Conservation (phyloP, 2,329 filamentous ascomycete genomes). For the Camptophora hylomeconis region DNA sequence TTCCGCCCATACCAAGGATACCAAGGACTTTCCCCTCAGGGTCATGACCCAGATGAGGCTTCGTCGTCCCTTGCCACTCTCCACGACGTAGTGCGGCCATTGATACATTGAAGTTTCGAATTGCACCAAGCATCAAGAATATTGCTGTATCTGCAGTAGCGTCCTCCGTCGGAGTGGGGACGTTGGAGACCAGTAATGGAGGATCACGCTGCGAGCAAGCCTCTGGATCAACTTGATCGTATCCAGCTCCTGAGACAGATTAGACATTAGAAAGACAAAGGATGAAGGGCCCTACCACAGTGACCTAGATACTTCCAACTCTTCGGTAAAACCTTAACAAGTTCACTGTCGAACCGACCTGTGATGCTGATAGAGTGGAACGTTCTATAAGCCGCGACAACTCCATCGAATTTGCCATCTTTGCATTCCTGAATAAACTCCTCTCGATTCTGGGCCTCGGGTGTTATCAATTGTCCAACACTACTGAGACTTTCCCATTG, state of each 20-base stretch:
- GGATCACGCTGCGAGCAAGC: constrained; percentile 51
- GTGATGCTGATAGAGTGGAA: constrained; percentile 53
- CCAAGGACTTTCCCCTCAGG: constrained; percentile 67
- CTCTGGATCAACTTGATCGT: constrained; percentile 66
- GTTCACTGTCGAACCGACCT: constrained; percentile 56
- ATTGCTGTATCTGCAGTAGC: constrained; percentile 71
- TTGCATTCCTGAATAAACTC: constrained; percentile 59
- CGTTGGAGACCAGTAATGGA: constrained; percentile 59
- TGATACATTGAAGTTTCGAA: constrained; percentile 44
- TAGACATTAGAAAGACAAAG: constrained; percentile 20
- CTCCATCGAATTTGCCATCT: constrained; percentile 52
- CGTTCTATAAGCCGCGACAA: constrained; percentile 56
- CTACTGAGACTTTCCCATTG: constrained; percentile 49
- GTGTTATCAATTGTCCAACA: constrained; percentile 52
- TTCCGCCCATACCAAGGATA: constrained; percentile 77
- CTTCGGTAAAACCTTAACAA: constrained; percentile 41
- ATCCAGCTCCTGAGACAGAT: too few species aligned
- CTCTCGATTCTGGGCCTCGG: constrained; percentile 46
- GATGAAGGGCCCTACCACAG: constrained; percentile 14
- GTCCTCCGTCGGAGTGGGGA: constrained; percentile 68
- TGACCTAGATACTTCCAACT: constrained; percentile 26
- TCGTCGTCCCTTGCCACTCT: constrained; percentile 50
- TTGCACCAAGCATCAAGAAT: constrained; percentile 67
- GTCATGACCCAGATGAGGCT: constrained; percentile 54
- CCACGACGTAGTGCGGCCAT: constrained; percentile 55